Conservation (phyloP, 257 asterid species). For the Nicotiana tomentosiformis region DNA sequence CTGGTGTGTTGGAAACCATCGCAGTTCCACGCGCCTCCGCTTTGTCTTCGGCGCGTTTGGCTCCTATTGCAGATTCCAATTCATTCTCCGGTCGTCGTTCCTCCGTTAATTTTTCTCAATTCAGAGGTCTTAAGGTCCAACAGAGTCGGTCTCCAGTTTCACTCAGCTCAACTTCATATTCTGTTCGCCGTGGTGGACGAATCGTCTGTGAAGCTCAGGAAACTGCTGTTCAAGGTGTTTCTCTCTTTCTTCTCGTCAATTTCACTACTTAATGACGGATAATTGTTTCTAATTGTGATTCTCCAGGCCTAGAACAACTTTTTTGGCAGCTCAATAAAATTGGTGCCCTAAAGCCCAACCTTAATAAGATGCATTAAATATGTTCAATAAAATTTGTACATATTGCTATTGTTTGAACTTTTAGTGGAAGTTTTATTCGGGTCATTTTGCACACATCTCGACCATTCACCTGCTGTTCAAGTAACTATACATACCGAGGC, state of each 20-base stretch:
- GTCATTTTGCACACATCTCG: too few species aligned
- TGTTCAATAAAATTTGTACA: too few species aligned
- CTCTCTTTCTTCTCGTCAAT: background rate
- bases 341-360: too few species aligned
- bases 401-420: too few species aligned
- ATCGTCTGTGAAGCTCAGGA: slow-evolving; percentile 86
- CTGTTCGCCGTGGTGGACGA: slow-evolving; percentile 35
- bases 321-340: too few species aligned
- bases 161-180: slow-evolving; percentile 24
- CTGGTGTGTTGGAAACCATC: slow-evolving; percentile 63
- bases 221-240: slow-evolving; percentile 54
- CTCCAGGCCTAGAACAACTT: background rate
- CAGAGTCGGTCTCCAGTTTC: slow-evolving; percentile 33
- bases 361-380: too few species aligned
- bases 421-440: too few species aligned
- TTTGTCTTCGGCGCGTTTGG: slow-evolving; percentile 35
- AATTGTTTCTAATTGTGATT: too few species aligned
- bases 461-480: too few species aligned
- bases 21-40: slow-evolving; percentile 61
- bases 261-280: background rate
- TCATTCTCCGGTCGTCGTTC: slow-evolving; percentile 22
- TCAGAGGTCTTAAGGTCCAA: slow-evolving; percentile 60
- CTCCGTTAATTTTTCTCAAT: slow-evolving; percentile 47
- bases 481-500: too few species aligned
- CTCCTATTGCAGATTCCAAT: slow-evolving; percentile 33